Evolutionary conservation across 2,329 filamentous ascomycete genomes (phyloP).

Genomic region (Fusarium bactridioides): DNA sequence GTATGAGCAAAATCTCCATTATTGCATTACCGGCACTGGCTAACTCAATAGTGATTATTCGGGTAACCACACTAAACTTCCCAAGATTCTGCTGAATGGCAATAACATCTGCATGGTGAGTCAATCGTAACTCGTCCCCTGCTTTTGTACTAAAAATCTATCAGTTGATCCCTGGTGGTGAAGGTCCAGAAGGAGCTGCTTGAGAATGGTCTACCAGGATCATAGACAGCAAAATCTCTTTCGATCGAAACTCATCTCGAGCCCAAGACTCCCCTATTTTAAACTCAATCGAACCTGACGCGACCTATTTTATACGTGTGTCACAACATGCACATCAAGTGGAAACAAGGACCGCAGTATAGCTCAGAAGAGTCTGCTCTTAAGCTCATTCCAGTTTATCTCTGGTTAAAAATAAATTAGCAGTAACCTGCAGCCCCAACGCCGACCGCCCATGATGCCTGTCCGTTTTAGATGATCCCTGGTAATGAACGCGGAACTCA

Average conservation of each 20-base stretch:
- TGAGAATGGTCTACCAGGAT: slow-evolving; percentile 4
- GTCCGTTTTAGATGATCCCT: slow-evolving; percentile 20
- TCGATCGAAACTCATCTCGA: neutral
- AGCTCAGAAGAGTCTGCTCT: slow-evolving; percentile 26
- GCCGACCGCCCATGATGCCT: slow-evolving; percentile 37
- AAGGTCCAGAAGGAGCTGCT: slow-evolving; percentile 64
- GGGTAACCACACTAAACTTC: slow-evolving; percentile 84
- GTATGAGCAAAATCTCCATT: slow-evolving; percentile 58
- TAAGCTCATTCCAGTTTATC: slow-evolving; percentile 24
- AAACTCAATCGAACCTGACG: neutral
- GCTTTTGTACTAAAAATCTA: slow-evolving; percentile 5
- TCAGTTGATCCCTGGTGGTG: slow-evolving; percentile 81
- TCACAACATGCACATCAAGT: slow-evolving; percentile 11
- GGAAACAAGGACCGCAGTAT: slow-evolving; percentile 1
- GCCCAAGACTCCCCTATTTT: neutral
- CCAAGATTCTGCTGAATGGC: slow-evolving; percentile 95
- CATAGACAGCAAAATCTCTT: slow-evolving; percentile 9
- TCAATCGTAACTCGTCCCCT: neutral
- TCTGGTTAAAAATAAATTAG: slow-evolving; percentile 30
- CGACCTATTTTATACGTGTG: neutral
- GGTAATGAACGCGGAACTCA: slow-evolving; percentile 23
- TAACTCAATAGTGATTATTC: slow-evolving; percentile 79
- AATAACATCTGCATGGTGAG: slow-evolving; percentile 99
- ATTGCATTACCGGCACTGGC: neutral
- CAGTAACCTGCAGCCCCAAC: slow-evolving; percentile 39